Evolutionary conservation across 345 rosid genomes (phyloP).

Genomic region (Sisymbrium altissimum): DNA sequence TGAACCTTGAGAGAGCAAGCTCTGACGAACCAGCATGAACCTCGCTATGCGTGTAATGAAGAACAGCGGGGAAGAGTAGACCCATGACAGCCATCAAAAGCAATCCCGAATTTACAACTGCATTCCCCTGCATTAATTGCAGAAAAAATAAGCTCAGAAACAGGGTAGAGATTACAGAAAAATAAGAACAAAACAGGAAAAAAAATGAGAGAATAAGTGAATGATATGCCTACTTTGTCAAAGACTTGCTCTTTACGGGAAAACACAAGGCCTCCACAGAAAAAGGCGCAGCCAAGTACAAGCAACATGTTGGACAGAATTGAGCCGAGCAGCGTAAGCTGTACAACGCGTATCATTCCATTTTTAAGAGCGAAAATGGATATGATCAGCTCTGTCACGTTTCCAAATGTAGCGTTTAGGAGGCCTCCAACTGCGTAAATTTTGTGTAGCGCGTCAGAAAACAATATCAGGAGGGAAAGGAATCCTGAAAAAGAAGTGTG

Average conservation of each 20-base stretch:
- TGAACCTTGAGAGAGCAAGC: slow-evolving; percentile 91
- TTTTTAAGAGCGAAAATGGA: slow-evolving; percentile 74
- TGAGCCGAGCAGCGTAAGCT: slow-evolving; percentile 81
- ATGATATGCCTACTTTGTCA: slow-evolving; percentile 52
- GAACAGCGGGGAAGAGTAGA: slow-evolving; percentile 86
- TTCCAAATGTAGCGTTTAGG: slow-evolving; percentile 91
- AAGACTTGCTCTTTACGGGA: slow-evolving; percentile 71
- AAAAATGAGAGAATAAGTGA: background rate
- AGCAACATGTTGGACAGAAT: slow-evolving; percentile 93
- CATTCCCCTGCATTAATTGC: slow-evolving; percentile 59
- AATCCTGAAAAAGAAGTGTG: background rate
- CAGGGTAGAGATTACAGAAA: background rate
- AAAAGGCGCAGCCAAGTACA: slow-evolving; percentile 96
- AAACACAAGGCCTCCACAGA: slow-evolving; percentile 75
- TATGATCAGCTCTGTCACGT: slow-evolving; percentile 90
- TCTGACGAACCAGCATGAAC: slow-evolving; percentile 85
- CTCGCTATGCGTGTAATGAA: slow-evolving; percentile 84
- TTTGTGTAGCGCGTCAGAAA: background rate
- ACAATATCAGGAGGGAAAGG: background rate
- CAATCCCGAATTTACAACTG: slow-evolving; percentile 79
- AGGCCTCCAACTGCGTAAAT: slow-evolving; percentile 76
- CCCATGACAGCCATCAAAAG: slow-evolving; percentile 98
- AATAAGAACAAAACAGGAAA: background rate
- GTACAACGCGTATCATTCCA: slow-evolving; percentile 89
- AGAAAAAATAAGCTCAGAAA: slow-evolving; percentile 34